phyloP scores from a whole-genome alignment of 768 basidiomycete genomes.

The Pholiota microspora region DNA sequence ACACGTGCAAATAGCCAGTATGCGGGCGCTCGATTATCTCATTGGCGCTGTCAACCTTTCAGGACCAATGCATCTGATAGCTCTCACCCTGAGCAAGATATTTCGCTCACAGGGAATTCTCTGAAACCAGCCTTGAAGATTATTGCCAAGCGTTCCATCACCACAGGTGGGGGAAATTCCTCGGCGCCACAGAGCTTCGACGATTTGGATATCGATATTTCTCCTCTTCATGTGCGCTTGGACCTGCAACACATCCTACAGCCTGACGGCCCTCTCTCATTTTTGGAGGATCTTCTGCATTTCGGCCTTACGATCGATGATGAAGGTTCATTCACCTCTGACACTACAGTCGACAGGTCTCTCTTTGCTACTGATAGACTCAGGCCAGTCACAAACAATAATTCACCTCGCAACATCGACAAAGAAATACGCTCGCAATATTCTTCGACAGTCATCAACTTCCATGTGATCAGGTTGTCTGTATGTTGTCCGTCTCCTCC shows the following conservation, averaged over 20 bases:
- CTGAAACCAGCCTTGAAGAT: slow-evolving; percentile 4
- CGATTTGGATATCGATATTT: slow-evolving; percentile 40
- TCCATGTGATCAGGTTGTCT: slow-evolving; percentile 64
- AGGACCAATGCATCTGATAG: neutral
- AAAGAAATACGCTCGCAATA: neutral
- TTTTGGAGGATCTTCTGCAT: slow-evolving; percentile 26
- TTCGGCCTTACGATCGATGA: slow-evolving; percentile 1
- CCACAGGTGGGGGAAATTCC: neutral
- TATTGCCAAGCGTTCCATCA: slow-evolving; percentile 2
- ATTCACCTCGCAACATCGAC: neutral
- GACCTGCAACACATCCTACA: slow-evolving; percentile 53
- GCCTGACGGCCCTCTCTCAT: slow-evolving; percentile 38
- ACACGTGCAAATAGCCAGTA: slow-evolving; percentile 39
- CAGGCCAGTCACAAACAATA: neutral
- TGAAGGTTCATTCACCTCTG: slow-evolving; percentile 8
- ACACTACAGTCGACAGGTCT: slow-evolving; percentile 9
- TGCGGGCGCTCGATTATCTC: slow-evolving; percentile 52
- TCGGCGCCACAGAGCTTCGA: neutral
- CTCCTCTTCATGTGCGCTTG: slow-evolving; percentile 74
- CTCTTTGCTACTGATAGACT: neutral
- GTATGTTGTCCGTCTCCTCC: slow-evolving; percentile 64
- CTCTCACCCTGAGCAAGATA: neutral
- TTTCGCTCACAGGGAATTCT: too few relatives aligned
- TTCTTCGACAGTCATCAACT: slow-evolving; percentile 25
- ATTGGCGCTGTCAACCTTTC: slow-evolving; percentile 55